Conservation (phyloP, 352 stramenopile genomes). For the Pythium plurisporium region DNA sequence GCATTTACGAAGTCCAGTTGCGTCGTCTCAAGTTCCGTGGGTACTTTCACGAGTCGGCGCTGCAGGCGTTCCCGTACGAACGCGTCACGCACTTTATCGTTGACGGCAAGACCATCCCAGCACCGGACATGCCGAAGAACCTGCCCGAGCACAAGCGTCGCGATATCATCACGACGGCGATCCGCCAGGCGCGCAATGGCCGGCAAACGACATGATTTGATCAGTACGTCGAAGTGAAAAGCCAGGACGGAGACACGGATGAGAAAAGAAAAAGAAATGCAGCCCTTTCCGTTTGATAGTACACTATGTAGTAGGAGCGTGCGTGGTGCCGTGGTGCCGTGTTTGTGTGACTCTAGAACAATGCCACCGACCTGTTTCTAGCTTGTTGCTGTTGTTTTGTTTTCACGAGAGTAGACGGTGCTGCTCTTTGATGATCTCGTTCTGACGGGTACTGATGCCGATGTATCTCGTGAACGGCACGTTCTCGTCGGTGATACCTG, state of each 20-base stretch:
- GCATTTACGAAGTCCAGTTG: slow-evolving; percentile 77
- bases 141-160: slow-evolving; percentile 62
- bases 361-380: no score
- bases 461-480: slow-evolving; percentile 68
- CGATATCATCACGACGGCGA: slow-evolving; percentile 62
- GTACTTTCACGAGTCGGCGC: slow-evolving; percentile 67
- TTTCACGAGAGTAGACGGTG: slow-evolving; percentile 64
- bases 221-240: background rate
- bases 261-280: slow-evolving; percentile 5
- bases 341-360: background rate
- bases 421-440: slow-evolving; percentile 75
- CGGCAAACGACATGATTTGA: background rate
- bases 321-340: background rate
- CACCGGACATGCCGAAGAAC: slow-evolving; percentile 63
- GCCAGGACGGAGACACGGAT: background rate
- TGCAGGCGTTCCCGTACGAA: slow-evolving; percentile 77
- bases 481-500: slow-evolving; percentile 50
- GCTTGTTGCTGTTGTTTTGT: no score
- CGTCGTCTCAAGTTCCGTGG: slow-evolving; percentile 65
- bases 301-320: background rate
- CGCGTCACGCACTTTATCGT: slow-evolving; percentile 84
- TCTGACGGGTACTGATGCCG: slow-evolving; percentile 64
- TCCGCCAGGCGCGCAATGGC: slow-evolving; percentile 49
- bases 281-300: background rate
- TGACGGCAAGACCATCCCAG: slow-evolving; percentile 60